Percentiles rank a stretch among this genome's conserved stretches.
Conservation (phyloP, 176 grass and related monocot genomes). For the Triticum dicoccoides region DNA sequence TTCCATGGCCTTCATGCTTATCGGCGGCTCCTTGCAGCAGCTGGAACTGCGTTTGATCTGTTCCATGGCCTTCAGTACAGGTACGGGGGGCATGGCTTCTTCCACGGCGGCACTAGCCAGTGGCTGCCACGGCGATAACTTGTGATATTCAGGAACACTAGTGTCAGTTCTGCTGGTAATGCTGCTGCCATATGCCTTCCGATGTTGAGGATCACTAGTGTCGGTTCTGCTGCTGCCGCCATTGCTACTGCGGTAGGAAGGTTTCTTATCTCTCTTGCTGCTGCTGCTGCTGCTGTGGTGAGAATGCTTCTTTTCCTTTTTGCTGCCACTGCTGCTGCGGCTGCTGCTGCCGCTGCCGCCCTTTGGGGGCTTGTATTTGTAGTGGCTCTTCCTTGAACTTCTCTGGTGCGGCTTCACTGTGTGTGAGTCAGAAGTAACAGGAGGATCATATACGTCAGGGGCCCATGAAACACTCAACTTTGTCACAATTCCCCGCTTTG, state of each 20-base stretch:
- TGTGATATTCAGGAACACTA: background rate
- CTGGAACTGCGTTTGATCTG: constrained; percentile 19
- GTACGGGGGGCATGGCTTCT: background rate
- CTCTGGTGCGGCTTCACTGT: constrained; percentile 51
- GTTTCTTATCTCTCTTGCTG: constrained; percentile 44
- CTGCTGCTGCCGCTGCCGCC: constrained; percentile 43
- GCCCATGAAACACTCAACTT: constrained; percentile 78
- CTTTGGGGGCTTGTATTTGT: constrained; percentile 55
- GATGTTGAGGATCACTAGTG: background rate
- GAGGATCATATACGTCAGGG: constrained; percentile 92
- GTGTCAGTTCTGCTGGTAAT: constrained; percentile 12
- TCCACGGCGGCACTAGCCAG: background rate
- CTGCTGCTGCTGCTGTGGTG: constrained; percentile 45
- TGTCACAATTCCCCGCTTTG: constrained; percentile 39
- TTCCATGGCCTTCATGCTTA: constrained; percentile 1
- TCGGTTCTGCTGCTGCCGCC: constrained; percentile 13
- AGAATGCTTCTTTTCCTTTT: constrained; percentile 60
- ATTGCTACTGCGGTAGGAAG: constrained; percentile 8
- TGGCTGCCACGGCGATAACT: constrained; percentile 17
- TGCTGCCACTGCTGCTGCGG: constrained; percentile 38
- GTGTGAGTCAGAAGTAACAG: constrained; percentile 77
- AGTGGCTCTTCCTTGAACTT: constrained; percentile 57
- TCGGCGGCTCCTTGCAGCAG: constrained; percentile 46
- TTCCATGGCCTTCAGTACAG: constrained; percentile 34
- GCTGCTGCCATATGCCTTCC: constrained; percentile 5